Evolutionary conservation across 495 filamentous ascomycete genomes (phyloP).

Genomic region (Massariosphaeria phaeospora): DNA sequence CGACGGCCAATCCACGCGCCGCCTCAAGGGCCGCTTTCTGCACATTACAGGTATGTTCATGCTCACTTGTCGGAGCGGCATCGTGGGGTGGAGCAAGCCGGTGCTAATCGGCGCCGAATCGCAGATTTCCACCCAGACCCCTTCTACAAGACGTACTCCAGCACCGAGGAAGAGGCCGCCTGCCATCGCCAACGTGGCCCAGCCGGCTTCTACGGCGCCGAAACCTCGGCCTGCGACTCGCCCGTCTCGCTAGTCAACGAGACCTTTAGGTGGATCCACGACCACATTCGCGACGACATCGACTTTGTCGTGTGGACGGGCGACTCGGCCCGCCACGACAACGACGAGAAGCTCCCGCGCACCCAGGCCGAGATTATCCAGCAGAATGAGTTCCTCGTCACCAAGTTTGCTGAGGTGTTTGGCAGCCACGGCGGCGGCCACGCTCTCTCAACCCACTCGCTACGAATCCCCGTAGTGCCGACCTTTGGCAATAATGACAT

Average conservation of each 20-base stretch:
- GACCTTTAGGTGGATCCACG: conserved; percentile 88
- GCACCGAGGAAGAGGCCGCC: conserved; percentile 58
- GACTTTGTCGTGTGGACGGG: conserved; percentile 99
- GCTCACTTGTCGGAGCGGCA: background rate
- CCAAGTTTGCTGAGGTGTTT: conserved; percentile 73
- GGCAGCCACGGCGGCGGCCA: conserved; percentile 45
- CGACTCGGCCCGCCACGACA: conserved; percentile 92
- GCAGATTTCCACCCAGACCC: conserved; percentile 86
- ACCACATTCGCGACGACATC: conserved; percentile 72
- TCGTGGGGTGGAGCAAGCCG: too few species aligned
- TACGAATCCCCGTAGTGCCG: conserved; percentile 76
- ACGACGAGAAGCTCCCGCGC: conserved; percentile 78
- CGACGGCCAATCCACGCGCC: conserved; percentile 24
- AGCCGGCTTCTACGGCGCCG: conserved; percentile 76
- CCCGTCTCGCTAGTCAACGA: conserved; percentile 75
- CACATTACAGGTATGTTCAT: conserved; percentile 78
- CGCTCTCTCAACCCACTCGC: conserved; percentile 50
- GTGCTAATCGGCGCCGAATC: background rate
- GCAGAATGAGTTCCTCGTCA: conserved; percentile 68
- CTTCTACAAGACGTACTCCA: conserved; percentile 73
- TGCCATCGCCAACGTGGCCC: conserved; percentile 77
- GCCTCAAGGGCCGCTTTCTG: conserved; percentile 76
- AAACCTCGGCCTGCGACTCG: conserved; percentile 82
- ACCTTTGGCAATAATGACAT: conserved; percentile 97
- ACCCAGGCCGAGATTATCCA: conserved; percentile 64